Evolutionary conservation across 805 yeast species (phyloP).

Genomic region (Ogataea henricii): DNA sequence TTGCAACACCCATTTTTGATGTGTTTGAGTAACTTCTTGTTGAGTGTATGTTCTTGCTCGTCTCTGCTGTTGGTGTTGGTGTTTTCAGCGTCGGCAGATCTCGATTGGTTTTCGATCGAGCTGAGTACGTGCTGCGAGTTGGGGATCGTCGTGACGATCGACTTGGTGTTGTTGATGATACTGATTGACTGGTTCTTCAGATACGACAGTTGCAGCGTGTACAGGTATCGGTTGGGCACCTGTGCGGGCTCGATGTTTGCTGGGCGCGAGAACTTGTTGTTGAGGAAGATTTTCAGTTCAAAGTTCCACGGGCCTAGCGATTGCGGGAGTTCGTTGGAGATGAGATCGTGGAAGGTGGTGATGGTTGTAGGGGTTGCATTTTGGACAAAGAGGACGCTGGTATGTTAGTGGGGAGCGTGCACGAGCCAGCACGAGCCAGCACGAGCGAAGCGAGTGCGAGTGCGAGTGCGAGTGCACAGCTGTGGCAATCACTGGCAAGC

Average conservation of each 20-base stretch:
- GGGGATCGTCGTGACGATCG: slow-evolving; percentile 35
- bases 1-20: slow-evolving; percentile 52
- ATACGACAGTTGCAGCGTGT: slow-evolving; percentile 54
- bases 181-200: slow-evolving; percentile 48
- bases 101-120: slow-evolving; percentile 11
- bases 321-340: slow-evolving; percentile 67
- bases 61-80: slow-evolving; percentile 10
- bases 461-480: too few relatives aligned
- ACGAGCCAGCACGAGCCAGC: background rate
- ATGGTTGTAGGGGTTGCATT: slow-evolving; percentile 61
- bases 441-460: too few relatives aligned
- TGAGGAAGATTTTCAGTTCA: slow-evolving; percentile 66
- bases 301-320: slow-evolving; percentile 67
- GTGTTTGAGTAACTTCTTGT: slow-evolving; percentile 30
- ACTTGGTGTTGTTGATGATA: slow-evolving; percentile 47
- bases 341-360: slow-evolving; percentile 67
- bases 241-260: slow-evolving; percentile 38
- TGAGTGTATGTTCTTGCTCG: slow-evolving; percentile 18
- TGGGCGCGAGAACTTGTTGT: slow-evolving; percentile 56
- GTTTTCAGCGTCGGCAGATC: slow-evolving; percentile 10
- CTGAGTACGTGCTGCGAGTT: slow-evolving; percentile 19
- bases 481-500: too few relatives aligned
- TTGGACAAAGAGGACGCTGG: slow-evolving; percentile 42
- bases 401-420: background rate
- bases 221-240: slow-evolving; percentile 45